These are phyloP conservation scores for Golovinomyces cichoracearum DNA, from an alignment of 2,329 filamentous ascomycete species.

Conservation along the genomic window DNA sequence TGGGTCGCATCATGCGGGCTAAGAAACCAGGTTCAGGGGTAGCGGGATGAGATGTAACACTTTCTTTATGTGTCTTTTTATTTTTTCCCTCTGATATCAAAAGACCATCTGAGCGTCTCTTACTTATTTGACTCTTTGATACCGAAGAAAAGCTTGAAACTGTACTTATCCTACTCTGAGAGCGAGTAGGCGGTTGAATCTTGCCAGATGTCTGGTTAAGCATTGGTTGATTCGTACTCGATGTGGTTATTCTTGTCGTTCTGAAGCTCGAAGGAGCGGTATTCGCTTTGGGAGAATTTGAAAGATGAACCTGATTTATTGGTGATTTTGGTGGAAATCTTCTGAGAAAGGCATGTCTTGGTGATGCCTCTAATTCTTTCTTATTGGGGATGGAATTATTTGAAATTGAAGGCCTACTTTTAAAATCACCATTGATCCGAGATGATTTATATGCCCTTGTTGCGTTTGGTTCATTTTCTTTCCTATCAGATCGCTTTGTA, in stretches of 20 bases:
- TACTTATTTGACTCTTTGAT: constrained; percentile 7
- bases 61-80: constrained; percentile 28
- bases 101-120: constrained; percentile 23
- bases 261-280: constrained; percentile 45
- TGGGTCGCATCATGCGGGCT: constrained; percentile 61
- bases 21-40: constrained; percentile 45
- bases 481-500: too few relatives aligned
- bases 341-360: constrained; percentile 17
- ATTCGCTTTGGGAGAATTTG: constrained; percentile 40
- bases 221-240: constrained; percentile 17
- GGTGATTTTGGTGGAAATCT: constrained; percentile 41
- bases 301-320: constrained; percentile 39
- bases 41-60: constrained; percentile 23
- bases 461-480: too few relatives aligned
- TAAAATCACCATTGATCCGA: too few relatives aligned
- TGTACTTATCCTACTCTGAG: constrained; percentile 11
- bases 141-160: constrained; percentile 11
- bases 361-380: too few relatives aligned
- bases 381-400: too few relatives aligned
- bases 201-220: constrained; percentile 19
- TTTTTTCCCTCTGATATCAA: constrained; percentile 19
- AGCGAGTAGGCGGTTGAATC: constrained; percentile 11
- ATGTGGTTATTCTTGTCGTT: constrained; percentile 18
- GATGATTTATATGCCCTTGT: too few relatives aligned
- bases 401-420: too few relatives aligned